Percentiles rank a stretch among this genome's conserved stretches.
Conservation (phyloP, 2,329 filamentous ascomycete genomes). For the Phialocephala subalpina region DNA sequence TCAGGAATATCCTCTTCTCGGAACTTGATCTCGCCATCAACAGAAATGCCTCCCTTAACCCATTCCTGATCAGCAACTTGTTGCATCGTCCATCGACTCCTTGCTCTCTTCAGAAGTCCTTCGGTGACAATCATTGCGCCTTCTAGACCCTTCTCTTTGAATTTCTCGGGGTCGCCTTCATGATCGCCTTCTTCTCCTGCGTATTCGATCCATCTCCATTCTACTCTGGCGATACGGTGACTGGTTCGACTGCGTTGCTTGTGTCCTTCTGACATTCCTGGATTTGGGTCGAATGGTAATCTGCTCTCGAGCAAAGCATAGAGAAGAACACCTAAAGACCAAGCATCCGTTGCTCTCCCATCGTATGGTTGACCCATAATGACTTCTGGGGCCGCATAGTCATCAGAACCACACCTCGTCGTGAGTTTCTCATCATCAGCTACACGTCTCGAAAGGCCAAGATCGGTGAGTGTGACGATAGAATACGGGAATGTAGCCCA, state of each 20-base stretch:
- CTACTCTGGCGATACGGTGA: slow-evolving; percentile 93
- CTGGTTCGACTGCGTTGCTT: slow-evolving; percentile 83
- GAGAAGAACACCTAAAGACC: slow-evolving; percentile 91
- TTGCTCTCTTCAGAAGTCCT: slow-evolving; percentile 81
- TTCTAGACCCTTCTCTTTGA: slow-evolving; percentile 69
- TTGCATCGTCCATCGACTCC: slow-evolving; percentile 78
- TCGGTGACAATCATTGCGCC: slow-evolving; percentile 86
- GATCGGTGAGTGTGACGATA: slow-evolving; percentile 87
- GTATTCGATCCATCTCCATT: slow-evolving; percentile 94
- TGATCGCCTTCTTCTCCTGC: slow-evolving; percentile 87
- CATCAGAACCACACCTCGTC: slow-evolving; percentile 93
- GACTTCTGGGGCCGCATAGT: slow-evolving; percentile 96
- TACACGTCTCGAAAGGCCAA: slow-evolving; percentile 88
- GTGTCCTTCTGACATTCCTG: slow-evolving; percentile 78
- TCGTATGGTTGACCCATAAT: slow-evolving; percentile 96
- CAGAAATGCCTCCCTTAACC: slow-evolving; percentile 77
- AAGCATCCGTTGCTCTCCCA: slow-evolving; percentile 89
- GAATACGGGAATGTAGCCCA: slow-evolving; percentile 83
- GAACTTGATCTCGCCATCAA: slow-evolving; percentile 69
- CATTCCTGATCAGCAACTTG: slow-evolving; percentile 78
- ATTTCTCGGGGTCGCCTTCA: slow-evolving; percentile 69
- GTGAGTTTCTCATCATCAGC: slow-evolving; percentile 88
- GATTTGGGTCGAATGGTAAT: slow-evolving; percentile 89
- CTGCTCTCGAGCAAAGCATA: slow-evolving; percentile 95
- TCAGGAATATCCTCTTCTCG: slow-evolving; percentile 56